Percentiles rank a stretch among this genome's conserved stretches.
These are phyloP conservation scores for Trichophyton equinum DNA, from an alignment of 2,329 filamentous ascomycete species.

Conservation along the genomic window DNA sequence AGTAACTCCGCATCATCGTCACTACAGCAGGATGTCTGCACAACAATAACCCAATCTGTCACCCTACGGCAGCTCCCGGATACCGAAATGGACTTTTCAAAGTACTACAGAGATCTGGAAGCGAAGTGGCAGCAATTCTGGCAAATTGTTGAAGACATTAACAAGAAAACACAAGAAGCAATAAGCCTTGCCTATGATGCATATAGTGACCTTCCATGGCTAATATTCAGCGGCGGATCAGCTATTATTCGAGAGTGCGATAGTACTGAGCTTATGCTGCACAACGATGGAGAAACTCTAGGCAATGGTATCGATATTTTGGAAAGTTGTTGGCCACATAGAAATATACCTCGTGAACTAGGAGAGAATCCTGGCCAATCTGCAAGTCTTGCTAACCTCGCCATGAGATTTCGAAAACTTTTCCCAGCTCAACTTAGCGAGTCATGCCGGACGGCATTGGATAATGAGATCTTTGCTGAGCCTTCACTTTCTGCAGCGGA, in stretches of 20 bases:
- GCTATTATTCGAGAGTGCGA: conserved; percentile 71
- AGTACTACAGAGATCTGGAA: conserved; percentile 61
- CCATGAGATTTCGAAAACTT: conserved; percentile 54
- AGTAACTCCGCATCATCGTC: conserved; percentile 36
- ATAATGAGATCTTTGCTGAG: conserved; percentile 62
- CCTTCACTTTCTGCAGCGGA: conserved; percentile 57
- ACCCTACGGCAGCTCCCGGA: conserved; percentile 49
- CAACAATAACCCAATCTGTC: conserved; percentile 57
- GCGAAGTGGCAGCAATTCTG: conserved; percentile 85
- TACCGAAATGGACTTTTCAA: conserved; percentile 57
- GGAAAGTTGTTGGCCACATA: conserved; percentile 32
- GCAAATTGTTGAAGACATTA: conserved; percentile 69
- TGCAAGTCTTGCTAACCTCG: conserved; percentile 55
- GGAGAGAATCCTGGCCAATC: conserved; percentile 43
- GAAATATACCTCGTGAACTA: conserved; percentile 34
- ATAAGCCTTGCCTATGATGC: conserved; percentile 65
- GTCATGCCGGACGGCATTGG: conserved; percentile 53
- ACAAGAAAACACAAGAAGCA: conserved; percentile 72
- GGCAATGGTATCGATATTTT: conserved; percentile 27
- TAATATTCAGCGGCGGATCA: conserved; percentile 69
- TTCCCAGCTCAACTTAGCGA: conserved; percentile 59
- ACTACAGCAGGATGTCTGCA: conserved; percentile 64
- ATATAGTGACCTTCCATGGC: conserved; percentile 61
- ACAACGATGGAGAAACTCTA: conserved; percentile 46
- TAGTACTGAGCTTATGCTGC: conserved; percentile 58